These are phyloP conservation scores for Sarocladiaceae sp. DNA, from an alignment of 2,329 filamentous ascomycete genomes.

Conservation along the genomic window DNA sequence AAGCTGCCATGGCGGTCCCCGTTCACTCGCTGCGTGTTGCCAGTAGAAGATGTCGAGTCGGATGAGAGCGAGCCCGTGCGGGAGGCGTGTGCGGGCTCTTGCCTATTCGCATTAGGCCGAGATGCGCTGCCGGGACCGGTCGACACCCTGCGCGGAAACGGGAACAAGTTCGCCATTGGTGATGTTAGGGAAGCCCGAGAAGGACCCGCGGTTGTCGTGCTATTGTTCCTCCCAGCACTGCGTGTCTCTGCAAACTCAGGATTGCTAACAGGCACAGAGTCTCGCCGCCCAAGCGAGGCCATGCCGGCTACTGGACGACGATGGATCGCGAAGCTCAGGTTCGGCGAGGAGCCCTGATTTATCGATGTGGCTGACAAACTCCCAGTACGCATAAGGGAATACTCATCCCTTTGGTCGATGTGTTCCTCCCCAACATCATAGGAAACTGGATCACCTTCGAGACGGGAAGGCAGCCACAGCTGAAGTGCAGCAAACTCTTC, in stretches of 20 bases:
- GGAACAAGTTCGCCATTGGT: too few species aligned
- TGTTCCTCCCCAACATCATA: neutral
- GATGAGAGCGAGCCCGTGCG: slow-evolving; percentile 14
- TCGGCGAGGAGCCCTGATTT: too few species aligned
- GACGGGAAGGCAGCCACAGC: slow-evolving; percentile 14
- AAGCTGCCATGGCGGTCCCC: neutral
- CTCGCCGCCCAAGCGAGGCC: too few species aligned
- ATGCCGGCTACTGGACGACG: too few species aligned
- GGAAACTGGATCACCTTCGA: neutral
- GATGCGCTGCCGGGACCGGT: neutral
- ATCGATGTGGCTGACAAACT: too few species aligned
- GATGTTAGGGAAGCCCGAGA: too few species aligned
- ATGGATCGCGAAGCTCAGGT: too few species aligned
- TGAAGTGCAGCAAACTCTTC: slow-evolving; percentile 18
- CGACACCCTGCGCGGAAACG: neutral
- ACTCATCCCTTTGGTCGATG: neutral
- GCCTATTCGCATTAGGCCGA: neutral
- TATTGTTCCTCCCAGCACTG: too few species aligned
- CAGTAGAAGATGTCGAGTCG: slow-evolving; percentile 12
- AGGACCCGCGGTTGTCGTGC: too few species aligned
- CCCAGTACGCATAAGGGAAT: neutral
- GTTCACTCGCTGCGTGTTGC: neutral
- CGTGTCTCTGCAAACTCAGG: too few species aligned
- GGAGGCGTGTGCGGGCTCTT: neutral
- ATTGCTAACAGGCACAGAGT: too few species aligned